These are phyloP conservation scores for Saccharum hybrid DNA, from an alignment of 202 grass and related monocot species.

Conservation along the genomic window DNA sequence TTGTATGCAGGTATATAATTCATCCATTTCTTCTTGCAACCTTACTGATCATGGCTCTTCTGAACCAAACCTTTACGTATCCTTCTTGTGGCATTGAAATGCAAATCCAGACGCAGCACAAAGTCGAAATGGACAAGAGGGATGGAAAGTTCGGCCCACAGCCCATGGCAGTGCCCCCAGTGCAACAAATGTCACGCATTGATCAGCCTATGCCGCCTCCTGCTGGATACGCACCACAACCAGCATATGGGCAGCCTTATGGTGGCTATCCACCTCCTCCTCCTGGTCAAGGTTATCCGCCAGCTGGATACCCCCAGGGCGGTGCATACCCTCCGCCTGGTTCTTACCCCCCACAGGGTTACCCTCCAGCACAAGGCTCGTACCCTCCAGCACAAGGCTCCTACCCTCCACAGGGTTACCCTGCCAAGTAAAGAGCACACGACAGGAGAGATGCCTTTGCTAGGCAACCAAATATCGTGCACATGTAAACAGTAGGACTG, in stretches of 20 bases:
- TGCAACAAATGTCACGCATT: conserved; percentile 82
- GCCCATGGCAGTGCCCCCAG: conserved; percentile 73
- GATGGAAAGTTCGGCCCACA: conserved; percentile 70
- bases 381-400: conserved; percentile 52
- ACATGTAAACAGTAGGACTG: conserved; percentile 61
- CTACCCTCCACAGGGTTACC: conserved; percentile 54
- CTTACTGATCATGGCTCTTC: neutral
- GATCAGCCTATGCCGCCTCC: conserved; percentile 64
- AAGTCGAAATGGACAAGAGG: conserved; percentile 86
- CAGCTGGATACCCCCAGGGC: conserved; percentile 39
- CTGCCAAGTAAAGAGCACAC: conserved; percentile 49
- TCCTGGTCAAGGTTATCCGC: conserved; percentile 65
- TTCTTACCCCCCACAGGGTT: conserved; percentile 37
- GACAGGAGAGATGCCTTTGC: neutral
- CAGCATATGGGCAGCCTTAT: conserved; percentile 57
- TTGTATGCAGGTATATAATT: conserved; percentile 77
- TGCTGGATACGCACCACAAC: conserved; percentile 52
- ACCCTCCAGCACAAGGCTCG: conserved; percentile 31
- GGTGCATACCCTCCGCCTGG: conserved; percentile 43
- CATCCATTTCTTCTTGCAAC: conserved; percentile 8
- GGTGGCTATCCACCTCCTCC: conserved; percentile 55
- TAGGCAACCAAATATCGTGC: conserved; percentile 20
- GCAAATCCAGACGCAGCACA: conserved; percentile 73
- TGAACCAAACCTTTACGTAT: neutral
- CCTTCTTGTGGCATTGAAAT: conserved; percentile 34